Conservation (phyloP, 1,139 yeast species). For the Hanseniaspora uvarum region DNA sequence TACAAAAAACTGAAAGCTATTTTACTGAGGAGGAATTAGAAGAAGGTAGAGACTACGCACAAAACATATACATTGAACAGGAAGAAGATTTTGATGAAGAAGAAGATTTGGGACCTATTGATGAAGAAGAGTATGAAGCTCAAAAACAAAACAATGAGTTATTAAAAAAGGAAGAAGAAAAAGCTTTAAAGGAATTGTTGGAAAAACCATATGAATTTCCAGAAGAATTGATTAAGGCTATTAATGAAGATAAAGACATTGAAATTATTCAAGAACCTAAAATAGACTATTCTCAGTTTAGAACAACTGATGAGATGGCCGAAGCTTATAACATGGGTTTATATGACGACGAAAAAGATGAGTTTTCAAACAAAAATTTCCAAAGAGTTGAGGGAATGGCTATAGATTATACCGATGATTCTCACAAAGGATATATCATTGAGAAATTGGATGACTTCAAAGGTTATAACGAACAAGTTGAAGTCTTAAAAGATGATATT, state of each 20-base stretch:
- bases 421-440: slow-evolving; percentile 38
- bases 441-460: slow-evolving; percentile 48
- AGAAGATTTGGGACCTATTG: slow-evolving; percentile 11
- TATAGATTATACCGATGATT: slow-evolving; percentile 13
- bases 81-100: slow-evolving; percentile 16
- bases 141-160: slow-evolving; percentile 11
- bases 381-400: slow-evolving; percentile 14
- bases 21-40: slow-evolving; percentile 13
- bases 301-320: slow-evolving; percentile 48
- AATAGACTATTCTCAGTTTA: slow-evolving; percentile 39
- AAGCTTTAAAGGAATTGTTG: slow-evolving; percentile 14
- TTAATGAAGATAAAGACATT: slow-evolving; percentile 19
- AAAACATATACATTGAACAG: slow-evolving; percentile 19
- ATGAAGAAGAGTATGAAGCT: slow-evolving; percentile 11
- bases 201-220: slow-evolving; percentile 20
- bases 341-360: slow-evolving; percentile 50
- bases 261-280: slow-evolving; percentile 24
- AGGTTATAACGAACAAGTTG: slow-evolving; percentile 41
- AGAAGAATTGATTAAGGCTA: slow-evolving; percentile 17
- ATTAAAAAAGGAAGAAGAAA: slow-evolving; percentile 17
- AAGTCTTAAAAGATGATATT: slow-evolving; percentile 32
- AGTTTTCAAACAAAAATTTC: slow-evolving; percentile 21
- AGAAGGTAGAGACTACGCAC: slow-evolving; percentile 13
- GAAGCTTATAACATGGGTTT: slow-evolving; percentile 49
- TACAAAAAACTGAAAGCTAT: slow-evolving; percentile 5